Evolutionary conservation across 768 basidiomycete genomes (phyloP), one percentile per base, ranked within the genome.

Genomic region (Termitomyces titanicus): DNA sequence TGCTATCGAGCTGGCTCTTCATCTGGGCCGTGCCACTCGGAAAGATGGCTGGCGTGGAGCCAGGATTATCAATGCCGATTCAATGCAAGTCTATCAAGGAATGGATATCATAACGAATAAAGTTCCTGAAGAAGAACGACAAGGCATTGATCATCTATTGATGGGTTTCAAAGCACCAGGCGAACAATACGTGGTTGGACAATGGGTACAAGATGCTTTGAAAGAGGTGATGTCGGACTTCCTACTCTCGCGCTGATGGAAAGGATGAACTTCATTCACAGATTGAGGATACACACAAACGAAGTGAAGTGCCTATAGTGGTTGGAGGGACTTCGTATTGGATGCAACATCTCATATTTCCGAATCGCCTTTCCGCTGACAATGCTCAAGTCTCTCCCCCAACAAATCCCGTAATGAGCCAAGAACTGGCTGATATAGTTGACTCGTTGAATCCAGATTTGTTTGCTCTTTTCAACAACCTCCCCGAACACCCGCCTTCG

Each of bases 271-370:
- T 12, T 49, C 24, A 15, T 5, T 42, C 42, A 37, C 66, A 94
- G 93, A 92, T 95, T 42, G 79, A 85, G 47, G 85, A 89, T 53
- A 86, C 88, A 9, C 84, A 92, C 63, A 58, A 61, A 37, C 74
- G 79, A 55, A 68, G 79, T 3, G 73, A 87, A 55, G 68, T 98
- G 6, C 96, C 97, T 0, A 90, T 99, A 53, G 76, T 96, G 7
- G 94, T 96, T 44, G 97, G 97, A 3, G 97, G 97, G 5, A 98
- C 97, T 2, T 85, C 92, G 3, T 99, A 99, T 67, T 99, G 95
- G 88, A 90, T 96, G 24, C 96, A 99, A 64, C 92, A 99, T 67
- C 83, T 97, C 37, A 74, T 98, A 12, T 98, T 98, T 65, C 91
- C 94, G 0, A 84, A 87, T 64, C 82, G 89, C 22, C 74, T 94